phyloP scores from a whole-genome alignment of 1,284 basidiomycete species.

The Peniophora sp. region DNA sequence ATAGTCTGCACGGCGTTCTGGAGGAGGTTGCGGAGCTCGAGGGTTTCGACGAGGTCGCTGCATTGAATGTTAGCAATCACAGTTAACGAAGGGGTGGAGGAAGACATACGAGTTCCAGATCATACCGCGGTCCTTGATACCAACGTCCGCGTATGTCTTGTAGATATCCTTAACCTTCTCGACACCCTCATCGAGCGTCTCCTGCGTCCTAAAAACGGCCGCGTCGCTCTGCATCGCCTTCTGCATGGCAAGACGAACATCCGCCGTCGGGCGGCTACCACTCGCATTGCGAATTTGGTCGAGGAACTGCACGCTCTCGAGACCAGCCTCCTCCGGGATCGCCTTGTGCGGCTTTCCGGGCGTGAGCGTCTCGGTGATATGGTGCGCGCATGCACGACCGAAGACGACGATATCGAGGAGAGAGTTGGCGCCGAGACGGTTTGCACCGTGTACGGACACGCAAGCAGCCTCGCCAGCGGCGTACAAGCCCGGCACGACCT shows the following conservation, averaged over 20 bases:
- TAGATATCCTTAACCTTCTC: conserved; percentile 82
- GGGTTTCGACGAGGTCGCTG: conserved; percentile 92
- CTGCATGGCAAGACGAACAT: conserved; percentile 94
- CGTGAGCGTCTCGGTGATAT: conserved; percentile 88
- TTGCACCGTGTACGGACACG: conserved; percentile 98
- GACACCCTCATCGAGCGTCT: conserved; percentile 89
- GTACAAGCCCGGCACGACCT: conserved; percentile 94
- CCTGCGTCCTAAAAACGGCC: conserved; percentile 90
- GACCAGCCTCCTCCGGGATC: conserved; percentile 84
- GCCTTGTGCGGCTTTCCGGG: conserved; percentile 90
- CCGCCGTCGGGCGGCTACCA: conserved; percentile 82
- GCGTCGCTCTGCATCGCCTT: conserved; percentile 97
- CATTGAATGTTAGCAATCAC: not conserved
- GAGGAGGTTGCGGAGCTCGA: conserved; percentile 94
- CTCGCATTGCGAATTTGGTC: conserved; percentile 83
- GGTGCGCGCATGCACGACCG: conserved; percentile 96
- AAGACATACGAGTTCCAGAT: conserved; percentile 90
- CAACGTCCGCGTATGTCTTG: conserved; percentile 83
- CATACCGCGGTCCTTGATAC: conserved; percentile 97
- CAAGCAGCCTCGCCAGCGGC: conserved; percentile 99
- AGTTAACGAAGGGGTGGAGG: not conserved
- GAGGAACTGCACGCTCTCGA: conserved; percentile 81
- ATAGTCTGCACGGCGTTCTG: conserved; percentile 97
- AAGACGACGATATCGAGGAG: conserved; percentile 99
- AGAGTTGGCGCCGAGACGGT: conserved; percentile 99